Conservation (phyloP, 768 basidiomycete species). For the Lactifluus subvellereus region DNA sequence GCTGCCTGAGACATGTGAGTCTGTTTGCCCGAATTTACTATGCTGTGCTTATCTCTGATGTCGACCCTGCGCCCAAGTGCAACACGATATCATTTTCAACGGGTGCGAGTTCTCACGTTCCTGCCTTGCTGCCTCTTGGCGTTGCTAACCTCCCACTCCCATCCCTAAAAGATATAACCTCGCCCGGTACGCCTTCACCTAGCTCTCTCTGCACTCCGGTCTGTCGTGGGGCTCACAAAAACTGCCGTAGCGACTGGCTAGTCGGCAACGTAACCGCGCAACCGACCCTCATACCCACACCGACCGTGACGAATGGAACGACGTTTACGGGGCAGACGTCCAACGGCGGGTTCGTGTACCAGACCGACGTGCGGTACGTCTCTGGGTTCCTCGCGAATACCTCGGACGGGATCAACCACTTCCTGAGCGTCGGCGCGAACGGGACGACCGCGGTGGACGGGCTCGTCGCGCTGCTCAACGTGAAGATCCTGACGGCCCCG, state of each 20-base stretch:
- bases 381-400: constrained; percentile 66
- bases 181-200: constrained; percentile 45
- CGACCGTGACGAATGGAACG: constrained; percentile 47
- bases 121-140: neutral
- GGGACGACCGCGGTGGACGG: constrained; percentile 73
- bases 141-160: constrained; percentile 1
- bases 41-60: neutral
- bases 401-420: constrained; percentile 67
- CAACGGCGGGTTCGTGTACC: constrained; percentile 64
- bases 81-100: constrained; percentile 67
- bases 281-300: constrained; percentile 38
- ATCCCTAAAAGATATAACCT: constrained; percentile 56
- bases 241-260: constrained; percentile 62
- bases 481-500: constrained; percentile 50
- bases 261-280: constrained; percentile 72
- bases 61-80: constrained; percentile 32
- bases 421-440: constrained; percentile 43
- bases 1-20: constrained; percentile 52
- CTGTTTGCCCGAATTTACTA: neutral
- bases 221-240: neutral
- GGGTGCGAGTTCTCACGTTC: constrained; percentile 41
- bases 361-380: constrained; percentile 61
- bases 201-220: neutral
- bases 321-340: constrained; percentile 61
- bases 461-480: constrained; percentile 69